Conservation (phyloP, 2,329 filamentous ascomycete species). For the Talaromyces sp. region DNA sequence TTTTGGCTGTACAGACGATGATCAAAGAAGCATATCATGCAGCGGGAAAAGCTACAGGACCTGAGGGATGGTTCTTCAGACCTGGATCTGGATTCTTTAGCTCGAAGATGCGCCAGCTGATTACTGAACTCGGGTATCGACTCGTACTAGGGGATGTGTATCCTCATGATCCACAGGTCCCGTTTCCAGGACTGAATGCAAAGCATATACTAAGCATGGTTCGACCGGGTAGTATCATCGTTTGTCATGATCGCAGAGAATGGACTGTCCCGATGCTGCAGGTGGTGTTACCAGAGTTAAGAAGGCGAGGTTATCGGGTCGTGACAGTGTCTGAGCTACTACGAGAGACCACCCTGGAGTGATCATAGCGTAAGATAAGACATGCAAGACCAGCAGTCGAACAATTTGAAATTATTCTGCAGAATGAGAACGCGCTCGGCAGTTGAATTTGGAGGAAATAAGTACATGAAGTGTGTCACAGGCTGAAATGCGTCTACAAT, state of each 20-base stretch:
- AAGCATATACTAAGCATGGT: slow-evolving; percentile 80
- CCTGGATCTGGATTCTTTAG: slow-evolving; percentile 86
- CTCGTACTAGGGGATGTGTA: slow-evolving; percentile 84
- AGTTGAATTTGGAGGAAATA: too few species aligned
- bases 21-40: slow-evolving; percentile 60
- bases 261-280: slow-evolving; percentile 82
- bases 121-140: slow-evolving; percentile 65
- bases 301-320: slow-evolving; percentile 68
- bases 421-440: too few species aligned
- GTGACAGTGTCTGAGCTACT: slow-evolving; percentile 72
- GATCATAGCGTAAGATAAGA: too few species aligned
- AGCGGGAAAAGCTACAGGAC: slow-evolving; percentile 31
- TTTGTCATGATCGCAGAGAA: slow-evolving; percentile 81
- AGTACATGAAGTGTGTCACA: neutral
- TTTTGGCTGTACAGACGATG: slow-evolving; percentile 64
- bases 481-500: neutral
- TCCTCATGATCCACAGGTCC: slow-evolving; percentile 87
- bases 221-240: slow-evolving; percentile 74
- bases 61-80: slow-evolving; percentile 70
- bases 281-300: slow-evolving; percentile 71
- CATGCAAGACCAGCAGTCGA: too few species aligned
- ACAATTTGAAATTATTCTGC: too few species aligned
- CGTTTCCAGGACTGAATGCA: slow-evolving; percentile 69
- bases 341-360: slow-evolving; percentile 25
- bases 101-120: slow-evolving; percentile 64